phyloP scores from a whole-genome alignment of 2,329 filamentous ascomycete species.

The Penicillium brevicompactum region DNA sequence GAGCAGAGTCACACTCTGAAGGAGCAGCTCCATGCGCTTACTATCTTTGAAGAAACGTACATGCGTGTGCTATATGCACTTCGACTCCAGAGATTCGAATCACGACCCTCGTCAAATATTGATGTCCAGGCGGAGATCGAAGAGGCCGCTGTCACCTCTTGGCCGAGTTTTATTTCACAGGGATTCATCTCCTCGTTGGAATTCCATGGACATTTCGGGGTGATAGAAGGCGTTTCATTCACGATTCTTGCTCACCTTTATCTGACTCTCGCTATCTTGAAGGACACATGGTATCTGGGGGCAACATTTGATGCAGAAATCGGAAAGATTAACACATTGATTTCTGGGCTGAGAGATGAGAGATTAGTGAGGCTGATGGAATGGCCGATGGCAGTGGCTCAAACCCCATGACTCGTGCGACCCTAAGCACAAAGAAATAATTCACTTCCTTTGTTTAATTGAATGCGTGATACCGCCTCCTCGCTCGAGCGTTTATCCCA shows the following conservation, averaged over 20 bases:
- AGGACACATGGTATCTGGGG: conserved; percentile 12
- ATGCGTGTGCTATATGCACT: conserved; percentile 19
- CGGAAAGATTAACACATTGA: conserved; percentile 4
- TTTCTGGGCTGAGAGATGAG: background rate
- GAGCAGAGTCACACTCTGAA: background rate
- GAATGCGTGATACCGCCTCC: too few species aligned
- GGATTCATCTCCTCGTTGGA: conserved; percentile 16
- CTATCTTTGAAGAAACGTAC: conserved; percentile 10
- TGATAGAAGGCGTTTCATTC: conserved; percentile 5
- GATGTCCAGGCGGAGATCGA: conserved; percentile 21
- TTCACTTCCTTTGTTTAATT: too few species aligned
- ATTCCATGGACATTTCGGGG: background rate
- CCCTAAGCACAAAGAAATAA: too few species aligned
- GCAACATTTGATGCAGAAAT: conserved; percentile 8
- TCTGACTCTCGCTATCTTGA: conserved; percentile 6
- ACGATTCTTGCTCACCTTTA: conserved; percentile 23
- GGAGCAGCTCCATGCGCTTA: conserved; percentile 6
- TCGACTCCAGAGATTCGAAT: conserved; percentile 8
- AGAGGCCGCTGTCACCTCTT: conserved; percentile 19
- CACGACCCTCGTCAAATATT: background rate
- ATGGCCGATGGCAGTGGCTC: conserved; percentile 10
- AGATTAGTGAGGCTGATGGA: conserved; percentile 1
- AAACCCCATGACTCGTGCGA: background rate
- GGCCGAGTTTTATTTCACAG: conserved; percentile 15
- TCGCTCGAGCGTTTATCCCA: too few species aligned